Percentiles rank a stretch among this genome's conserved stretches.
Conservation (phyloP, 257 asterid genomes). For the Nemophila menziesii region DNA sequence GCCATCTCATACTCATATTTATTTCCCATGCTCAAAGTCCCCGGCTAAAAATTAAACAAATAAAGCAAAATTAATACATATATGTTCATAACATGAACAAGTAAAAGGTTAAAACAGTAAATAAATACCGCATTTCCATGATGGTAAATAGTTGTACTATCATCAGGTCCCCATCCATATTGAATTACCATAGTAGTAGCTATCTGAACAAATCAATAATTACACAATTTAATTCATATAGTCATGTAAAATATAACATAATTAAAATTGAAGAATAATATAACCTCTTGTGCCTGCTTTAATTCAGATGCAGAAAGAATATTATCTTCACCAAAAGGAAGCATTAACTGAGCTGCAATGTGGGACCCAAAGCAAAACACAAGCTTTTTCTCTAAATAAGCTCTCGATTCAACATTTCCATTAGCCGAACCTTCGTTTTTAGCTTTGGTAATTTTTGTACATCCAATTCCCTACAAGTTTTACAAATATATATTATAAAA, state of each 20-base stretch:
- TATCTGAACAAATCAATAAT: slow-evolving; percentile 38
- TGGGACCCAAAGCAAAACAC: slow-evolving; percentile 93
- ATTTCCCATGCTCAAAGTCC: slow-evolving; percentile 89
- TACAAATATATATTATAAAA: slow-evolving; percentile 9
- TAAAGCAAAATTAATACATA: background rate
- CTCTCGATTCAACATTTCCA: slow-evolving; percentile 82
- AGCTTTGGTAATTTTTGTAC: slow-evolving; percentile 78
- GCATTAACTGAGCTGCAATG: slow-evolving; percentile 76
- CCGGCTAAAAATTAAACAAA: slow-evolving; percentile 33
- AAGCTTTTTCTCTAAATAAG: slow-evolving; percentile 83
- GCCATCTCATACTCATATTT: slow-evolving; percentile 72
- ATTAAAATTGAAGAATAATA: slow-evolving; percentile 4
- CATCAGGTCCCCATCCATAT: slow-evolving; percentile 96
- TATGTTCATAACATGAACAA: background rate
- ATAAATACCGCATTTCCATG: slow-evolving; percentile 69
- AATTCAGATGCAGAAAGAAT: slow-evolving; percentile 70
- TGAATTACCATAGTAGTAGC: slow-evolving; percentile 92
- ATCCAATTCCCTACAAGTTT: slow-evolving; percentile 77
- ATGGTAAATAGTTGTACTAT: slow-evolving; percentile 73
- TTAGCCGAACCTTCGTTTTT: slow-evolving; percentile 43
- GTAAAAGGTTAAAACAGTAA: slow-evolving; percentile 1
- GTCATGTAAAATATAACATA: slow-evolving; percentile 5
- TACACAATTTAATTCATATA: slow-evolving; percentile 8
- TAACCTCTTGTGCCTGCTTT: slow-evolving; percentile 88
- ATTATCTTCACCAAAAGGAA: slow-evolving; percentile 94